Base-by-base conservation (phyloP, 1,139 yeast genomes). In the Wickerhamiella infanticola region DNA sequence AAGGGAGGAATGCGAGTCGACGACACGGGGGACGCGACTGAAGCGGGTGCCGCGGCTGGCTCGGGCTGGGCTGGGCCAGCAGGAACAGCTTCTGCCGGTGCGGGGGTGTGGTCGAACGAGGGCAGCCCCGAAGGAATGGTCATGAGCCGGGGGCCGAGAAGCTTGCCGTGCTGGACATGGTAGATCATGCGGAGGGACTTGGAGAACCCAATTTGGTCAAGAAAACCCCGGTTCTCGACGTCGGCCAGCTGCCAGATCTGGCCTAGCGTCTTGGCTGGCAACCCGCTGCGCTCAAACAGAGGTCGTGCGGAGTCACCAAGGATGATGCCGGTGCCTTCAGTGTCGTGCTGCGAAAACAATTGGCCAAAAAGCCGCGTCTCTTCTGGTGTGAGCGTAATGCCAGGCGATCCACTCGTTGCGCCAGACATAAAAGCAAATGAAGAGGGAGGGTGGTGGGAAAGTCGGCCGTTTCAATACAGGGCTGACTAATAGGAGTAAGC, bases 241-340 rank as follows among this genome's bases (percentile, higher is more conserved):
- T 90, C 99, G 13, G 95, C 88, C 42, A 82, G 62, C 61, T 84
- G 93, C 98, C 98, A 93, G 50, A 93, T 80, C 62, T 86, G 94
- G 3, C 96, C 95, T 45, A 90, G 68, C 37, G 75, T 67, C 23
- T 77, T 70, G 3, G 94, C 81, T 5, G 94, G 79, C 46, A 90
- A 71, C 0, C 94, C 94, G 2, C 94, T 80, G 50, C 82, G 81
- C 57, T 88, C 94, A 54, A 93, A 79, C 4, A 94, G 71, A 7
- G 83, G 70, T 53, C 94, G 74, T n/a, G 95, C 88, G 45, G 80
- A 77, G 40, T 82, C 94, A 33, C 98, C 98, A 6, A 96, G 83
- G 49, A 90, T 81, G 41, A 81, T 71, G 3, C 95, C 95, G 42
- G 81, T 67, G 42, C 74, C 73, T 55, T 83, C 94, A 2, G 80